Evolutionary conservation across 352 stramenopile species (phyloP).

Genomic region (Phytopythium aichiense): DNA sequence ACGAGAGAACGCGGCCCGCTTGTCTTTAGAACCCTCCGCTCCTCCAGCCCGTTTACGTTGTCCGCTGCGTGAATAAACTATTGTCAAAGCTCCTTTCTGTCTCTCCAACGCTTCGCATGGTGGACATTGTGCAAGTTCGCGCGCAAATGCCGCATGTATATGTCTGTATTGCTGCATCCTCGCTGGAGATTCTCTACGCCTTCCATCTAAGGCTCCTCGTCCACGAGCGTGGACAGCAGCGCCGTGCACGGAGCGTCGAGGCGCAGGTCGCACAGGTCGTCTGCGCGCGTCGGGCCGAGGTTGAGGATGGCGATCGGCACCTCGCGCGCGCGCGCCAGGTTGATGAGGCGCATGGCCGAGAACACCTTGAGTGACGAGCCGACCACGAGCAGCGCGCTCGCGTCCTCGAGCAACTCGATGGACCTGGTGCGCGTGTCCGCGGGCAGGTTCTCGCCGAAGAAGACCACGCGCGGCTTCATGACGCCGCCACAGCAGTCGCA

Average conservation of each 20-base stretch:
- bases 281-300: conserved; percentile 80
- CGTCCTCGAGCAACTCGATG: conserved; percentile 64
- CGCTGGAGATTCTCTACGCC: background rate
- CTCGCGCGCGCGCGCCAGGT: conserved; percentile 53
- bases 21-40: background rate
- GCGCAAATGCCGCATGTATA: background rate
- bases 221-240: conserved; percentile 39
- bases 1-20: background rate
- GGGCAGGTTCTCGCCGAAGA: conserved; percentile 96
- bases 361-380: conserved; percentile 94
- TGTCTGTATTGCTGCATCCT: conserved; percentile 1
- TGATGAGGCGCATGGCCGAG: conserved; percentile 92
- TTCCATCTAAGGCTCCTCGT: conserved; percentile 16
- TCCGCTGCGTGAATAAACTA: conserved; percentile 7
- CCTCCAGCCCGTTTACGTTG: background rate
- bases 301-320: conserved; percentile 88
- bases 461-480: conserved; percentile 91
- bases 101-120: too few relatives aligned
- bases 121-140: too few relatives aligned
- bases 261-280: conserved; percentile 73
- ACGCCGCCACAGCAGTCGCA: conserved; percentile 76
- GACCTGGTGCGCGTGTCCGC: conserved; percentile 61
- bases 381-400: conserved; percentile 90
- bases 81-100: background rate
- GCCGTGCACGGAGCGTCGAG: conserved; percentile 57